phyloP scores from a whole-genome alignment of 345 rosid genomes.

The Euphorbia peplus region DNA sequence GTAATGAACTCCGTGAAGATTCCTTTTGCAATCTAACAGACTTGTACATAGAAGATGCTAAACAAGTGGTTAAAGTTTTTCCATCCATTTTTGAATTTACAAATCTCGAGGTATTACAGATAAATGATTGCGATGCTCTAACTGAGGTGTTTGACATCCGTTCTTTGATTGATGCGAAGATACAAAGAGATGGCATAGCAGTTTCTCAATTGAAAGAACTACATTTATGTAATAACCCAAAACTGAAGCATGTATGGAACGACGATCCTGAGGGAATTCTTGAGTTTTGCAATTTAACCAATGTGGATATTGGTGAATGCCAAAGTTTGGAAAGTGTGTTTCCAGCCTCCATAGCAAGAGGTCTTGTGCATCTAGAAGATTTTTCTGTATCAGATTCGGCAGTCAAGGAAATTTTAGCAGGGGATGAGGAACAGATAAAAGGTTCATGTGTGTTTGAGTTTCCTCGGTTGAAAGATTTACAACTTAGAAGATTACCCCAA shows the following conservation, averaged over 20 bases:
- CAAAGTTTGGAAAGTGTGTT: constrained; percentile 11
- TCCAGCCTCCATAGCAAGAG: constrained; percentile 14
- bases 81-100: neutral
- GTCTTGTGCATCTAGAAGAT: neutral
- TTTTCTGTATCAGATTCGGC: neutral
- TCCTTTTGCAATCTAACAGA: neutral
- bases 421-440: constrained; percentile 10
- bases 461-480: constrained; percentile 4
- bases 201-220: neutral
- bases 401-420: constrained; percentile 15
- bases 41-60: neutral
- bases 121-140: neutral
- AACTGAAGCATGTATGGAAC: constrained; percentile 5
- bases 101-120: neutral
- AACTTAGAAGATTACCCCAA: neutral
- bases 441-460: constrained; percentile 1
- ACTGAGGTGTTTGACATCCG: constrained; percentile 15
- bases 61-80: neutral
- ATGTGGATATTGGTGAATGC: neutral
- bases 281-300: neutral
- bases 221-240: neutral
- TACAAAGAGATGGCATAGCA: neutral
- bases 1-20: neutral
- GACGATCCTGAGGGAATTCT: neutral
- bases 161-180: neutral